Conservation (phyloP, 176 grass and related monocot genomes). For the Tillandsia fasciculata region DNA sequence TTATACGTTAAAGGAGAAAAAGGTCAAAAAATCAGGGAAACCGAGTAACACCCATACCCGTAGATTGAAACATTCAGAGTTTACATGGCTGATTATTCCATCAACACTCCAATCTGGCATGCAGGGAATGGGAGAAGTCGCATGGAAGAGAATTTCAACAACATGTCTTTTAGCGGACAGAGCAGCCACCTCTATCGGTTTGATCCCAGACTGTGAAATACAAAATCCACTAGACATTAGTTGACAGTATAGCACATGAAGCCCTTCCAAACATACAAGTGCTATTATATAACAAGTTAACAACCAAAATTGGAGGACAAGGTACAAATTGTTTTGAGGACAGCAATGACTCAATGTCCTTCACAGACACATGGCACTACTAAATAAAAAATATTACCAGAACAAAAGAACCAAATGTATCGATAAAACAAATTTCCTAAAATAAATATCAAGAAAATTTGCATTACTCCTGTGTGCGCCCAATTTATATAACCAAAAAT, state of each 20-base stretch:
- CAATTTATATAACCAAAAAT: no score
- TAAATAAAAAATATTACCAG: background rate
- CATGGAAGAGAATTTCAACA: constrained; percentile 37
- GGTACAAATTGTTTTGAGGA: no score
- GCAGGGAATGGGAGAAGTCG: constrained; percentile 20
- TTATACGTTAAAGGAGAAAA: background rate
- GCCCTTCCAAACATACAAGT: no score
- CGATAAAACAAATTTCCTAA: no score
- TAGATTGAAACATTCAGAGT: background rate
- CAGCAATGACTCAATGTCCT: no score
- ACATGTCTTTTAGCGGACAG: constrained; percentile 11
- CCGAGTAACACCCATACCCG: constrained; percentile 2
- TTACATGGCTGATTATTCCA: constrained; percentile 24
- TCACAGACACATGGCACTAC: no score
- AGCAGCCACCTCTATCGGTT: constrained; percentile 31
- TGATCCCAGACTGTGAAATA: constrained; percentile 10
- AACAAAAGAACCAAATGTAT: background rate
- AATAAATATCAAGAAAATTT: no score
- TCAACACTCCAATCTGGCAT: constrained; percentile 28
- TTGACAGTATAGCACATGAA: no score
- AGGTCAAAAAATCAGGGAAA: background rate
- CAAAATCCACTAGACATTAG: background rate
- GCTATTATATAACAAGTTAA: no score
- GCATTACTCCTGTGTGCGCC: no score
- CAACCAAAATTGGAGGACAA: no score